Evolutionary conservation across 2,329 filamentous ascomycete genomes (phyloP).

Genomic region (Colletotrichum somersetense): DNA sequence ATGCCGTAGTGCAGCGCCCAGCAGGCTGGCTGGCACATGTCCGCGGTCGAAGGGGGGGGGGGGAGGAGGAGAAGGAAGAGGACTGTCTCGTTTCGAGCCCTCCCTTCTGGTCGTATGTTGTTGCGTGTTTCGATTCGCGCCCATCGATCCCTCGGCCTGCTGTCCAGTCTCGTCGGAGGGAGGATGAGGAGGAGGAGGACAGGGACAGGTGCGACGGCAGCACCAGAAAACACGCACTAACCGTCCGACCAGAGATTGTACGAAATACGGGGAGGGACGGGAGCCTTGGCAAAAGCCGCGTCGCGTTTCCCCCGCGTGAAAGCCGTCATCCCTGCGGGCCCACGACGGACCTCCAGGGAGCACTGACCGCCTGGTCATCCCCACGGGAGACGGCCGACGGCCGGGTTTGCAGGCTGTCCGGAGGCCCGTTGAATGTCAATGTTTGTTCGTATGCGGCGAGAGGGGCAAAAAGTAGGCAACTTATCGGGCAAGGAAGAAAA

Average conservation of each 20-base stretch:
- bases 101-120: neutral
- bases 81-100: neutral
- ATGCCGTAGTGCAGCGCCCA: neutral
- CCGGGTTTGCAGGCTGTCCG: slow-evolving; percentile 18
- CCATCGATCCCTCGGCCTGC: neutral
- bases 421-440: slow-evolving; percentile 15
- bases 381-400: slow-evolving; percentile 15
- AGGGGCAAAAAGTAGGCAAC: slow-evolving; percentile 12
- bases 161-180: neutral
- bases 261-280: too few relatives aligned
- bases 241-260: too few relatives aligned
- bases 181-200: too few relatives aligned
- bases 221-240: too few relatives aligned
- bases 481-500: neutral
- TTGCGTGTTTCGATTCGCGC: slow-evolving; percentile 25
- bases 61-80: neutral
- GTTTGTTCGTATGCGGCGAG: slow-evolving; percentile 20
- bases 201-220: neutral
- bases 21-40: neutral
- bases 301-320: neutral
- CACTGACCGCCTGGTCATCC: slow-evolving; percentile 33
- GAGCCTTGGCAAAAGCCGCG: too few relatives aligned
- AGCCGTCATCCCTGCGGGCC: slow-evolving; percentile 30
- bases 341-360: slow-evolving; percentile 26
- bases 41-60: too few relatives aligned